Evolutionary conservation across 2,329 filamentous ascomycete genomes (phyloP), one percentile per base, ranked within the genome.

Genomic region (Rhynchosporium agropyri): DNA sequence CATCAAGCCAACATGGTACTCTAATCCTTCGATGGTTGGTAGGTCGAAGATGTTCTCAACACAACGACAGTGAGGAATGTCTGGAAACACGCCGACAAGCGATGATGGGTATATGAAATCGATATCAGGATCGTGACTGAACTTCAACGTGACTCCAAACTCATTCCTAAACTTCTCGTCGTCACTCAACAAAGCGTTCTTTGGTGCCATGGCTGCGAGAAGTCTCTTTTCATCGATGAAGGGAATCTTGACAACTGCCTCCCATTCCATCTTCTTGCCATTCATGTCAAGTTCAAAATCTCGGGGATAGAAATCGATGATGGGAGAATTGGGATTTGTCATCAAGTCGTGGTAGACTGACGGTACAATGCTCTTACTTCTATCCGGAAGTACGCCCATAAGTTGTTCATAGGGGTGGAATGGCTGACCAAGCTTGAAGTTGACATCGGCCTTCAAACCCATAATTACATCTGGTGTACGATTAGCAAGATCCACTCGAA

Each of bases 241-340:
- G 0, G 95, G 95, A 73, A 99, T 99, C 77, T 98, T 99, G 68
- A 99, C 92, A 43, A 99, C 94, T 33, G 95, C 95, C 75, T 99
- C 95, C 95, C 95, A 99, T 67, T 99, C 96, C 90, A 97, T 96
- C 79, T 97, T 99, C 81, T 99, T 99, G 64, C 95, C 96, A 71
- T 99, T 98, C 95, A 99, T 98, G 75, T 99, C 96, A 46, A 99
- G 82, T 68, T 96, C 92, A 72, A 99, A 99, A 71, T 99, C 95
- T 70, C 94, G 86, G 2, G 95, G 95, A 72, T 99, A 99, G 75
- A 99, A 99, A 74, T 99, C 95, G 72, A 97, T 90, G 75, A 99
- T 99, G 1, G 95, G 92, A 15, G 94, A 98, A 15, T 90, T 85
- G 1, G 89, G 83, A 61, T 90, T 90, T 1, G 92, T 97, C 95